A percentile compares a stretch with the other conserved stretches of the same genome.
These are phyloP conservation scores for Kwoniella shandongensis DNA, from an alignment of 768 basidiomycete species.

Conservation along the genomic window DNA sequence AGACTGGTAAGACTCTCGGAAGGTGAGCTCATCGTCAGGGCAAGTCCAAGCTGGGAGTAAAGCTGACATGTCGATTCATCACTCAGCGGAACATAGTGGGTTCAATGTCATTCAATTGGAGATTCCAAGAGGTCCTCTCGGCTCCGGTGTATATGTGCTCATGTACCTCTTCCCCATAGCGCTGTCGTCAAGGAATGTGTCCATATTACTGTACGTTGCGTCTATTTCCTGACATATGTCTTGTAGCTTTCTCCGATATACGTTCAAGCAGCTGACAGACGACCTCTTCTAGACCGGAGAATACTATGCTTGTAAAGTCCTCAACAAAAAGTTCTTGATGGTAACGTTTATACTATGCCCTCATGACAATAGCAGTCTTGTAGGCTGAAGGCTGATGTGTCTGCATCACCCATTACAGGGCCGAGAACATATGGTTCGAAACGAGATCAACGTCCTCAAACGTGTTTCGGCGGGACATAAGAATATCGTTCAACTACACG, in stretches of 20 bases:
- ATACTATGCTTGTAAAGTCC: constrained; percentile 98
- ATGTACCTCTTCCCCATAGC: constrained; percentile 18
- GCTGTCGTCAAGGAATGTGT: constrained; percentile 68
- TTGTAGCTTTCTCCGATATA: not conserved
- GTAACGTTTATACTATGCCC: constrained; percentile 19
- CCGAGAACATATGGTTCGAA: constrained; percentile 96
- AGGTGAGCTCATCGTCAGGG: constrained; percentile 36
- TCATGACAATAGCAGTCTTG: not conserved
- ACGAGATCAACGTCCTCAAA: constrained; percentile 95
- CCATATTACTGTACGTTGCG: constrained; percentile 62
- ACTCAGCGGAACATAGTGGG: constrained; percentile 80
- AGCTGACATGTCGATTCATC: constrained; percentile 57
- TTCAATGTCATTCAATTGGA: not conserved
- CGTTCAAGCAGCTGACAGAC: constrained; percentile 7
- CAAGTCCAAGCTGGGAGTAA: not conserved
- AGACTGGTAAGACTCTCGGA: constrained; percentile 52
- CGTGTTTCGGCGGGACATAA: constrained; percentile 82
- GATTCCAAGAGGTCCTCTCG: not conserved
- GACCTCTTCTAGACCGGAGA: constrained; percentile 65
- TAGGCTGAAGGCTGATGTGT: not conserved
- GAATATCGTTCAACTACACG: constrained; percentile 90
- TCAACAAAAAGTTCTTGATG: constrained; percentile 77
- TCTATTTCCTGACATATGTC: not conserved
- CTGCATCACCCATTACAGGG: constrained; percentile 58
- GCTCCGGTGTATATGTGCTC: no score